phyloP scores from a whole-genome alignment of 108 stramenopile genomes.

The Epithemia pelagica region DNA sequence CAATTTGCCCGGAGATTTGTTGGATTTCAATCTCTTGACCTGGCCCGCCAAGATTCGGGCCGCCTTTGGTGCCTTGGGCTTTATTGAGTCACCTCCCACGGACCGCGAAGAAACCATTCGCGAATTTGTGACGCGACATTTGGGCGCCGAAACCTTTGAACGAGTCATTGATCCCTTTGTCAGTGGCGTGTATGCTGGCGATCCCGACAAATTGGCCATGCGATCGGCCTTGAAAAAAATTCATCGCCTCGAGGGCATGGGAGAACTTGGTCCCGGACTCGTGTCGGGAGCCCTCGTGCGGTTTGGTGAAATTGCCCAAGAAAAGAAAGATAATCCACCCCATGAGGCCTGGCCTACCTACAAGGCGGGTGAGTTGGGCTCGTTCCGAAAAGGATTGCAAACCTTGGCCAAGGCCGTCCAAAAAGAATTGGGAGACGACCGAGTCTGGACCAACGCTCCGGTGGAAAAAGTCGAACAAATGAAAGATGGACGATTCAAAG shows the following conservation, averaged over 20 bases:
- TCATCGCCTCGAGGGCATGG: slow-evolving; percentile 63
- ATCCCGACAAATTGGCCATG: slow-evolving; percentile 89
- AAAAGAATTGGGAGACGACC: slow-evolving; percentile 50
- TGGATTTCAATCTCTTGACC: slow-evolving; percentile 39
- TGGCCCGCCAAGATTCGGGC: slow-evolving; percentile 96
- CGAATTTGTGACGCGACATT: slow-evolving; percentile 87
- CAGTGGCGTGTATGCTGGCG: slow-evolving; percentile 94
- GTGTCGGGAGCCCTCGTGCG: slow-evolving; percentile 31
- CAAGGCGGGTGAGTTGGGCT: slow-evolving; percentile 85
- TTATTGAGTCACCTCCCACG: slow-evolving; percentile 54
- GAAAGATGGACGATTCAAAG: slow-evolving; percentile 42
- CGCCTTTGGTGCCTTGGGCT: slow-evolving; percentile 86
- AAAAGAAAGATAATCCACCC: slow-evolving; percentile 72
- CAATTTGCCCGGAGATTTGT: slow-evolving; percentile 62
- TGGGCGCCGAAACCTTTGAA: slow-evolving; percentile 88
- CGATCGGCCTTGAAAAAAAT: slow-evolving; percentile 90
- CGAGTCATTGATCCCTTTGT: slow-evolving; percentile 95
- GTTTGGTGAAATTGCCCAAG: slow-evolving; percentile 70
- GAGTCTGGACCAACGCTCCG: slow-evolving; percentile 60
- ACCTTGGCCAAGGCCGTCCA: slow-evolving; percentile 80
- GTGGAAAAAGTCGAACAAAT: slow-evolving; percentile 34
- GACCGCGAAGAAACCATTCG: slow-evolving; percentile 88
- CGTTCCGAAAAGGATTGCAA: slow-evolving; percentile 71
- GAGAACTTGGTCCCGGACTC: slow-evolving; percentile 79
- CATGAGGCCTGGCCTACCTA: slow-evolving; percentile 69